Percentiles rank a stretch among this genome's conserved stretches.
Conservation (phyloP, 2,329 filamentous ascomycete genomes). For the Aureobasidium sp. region DNA sequence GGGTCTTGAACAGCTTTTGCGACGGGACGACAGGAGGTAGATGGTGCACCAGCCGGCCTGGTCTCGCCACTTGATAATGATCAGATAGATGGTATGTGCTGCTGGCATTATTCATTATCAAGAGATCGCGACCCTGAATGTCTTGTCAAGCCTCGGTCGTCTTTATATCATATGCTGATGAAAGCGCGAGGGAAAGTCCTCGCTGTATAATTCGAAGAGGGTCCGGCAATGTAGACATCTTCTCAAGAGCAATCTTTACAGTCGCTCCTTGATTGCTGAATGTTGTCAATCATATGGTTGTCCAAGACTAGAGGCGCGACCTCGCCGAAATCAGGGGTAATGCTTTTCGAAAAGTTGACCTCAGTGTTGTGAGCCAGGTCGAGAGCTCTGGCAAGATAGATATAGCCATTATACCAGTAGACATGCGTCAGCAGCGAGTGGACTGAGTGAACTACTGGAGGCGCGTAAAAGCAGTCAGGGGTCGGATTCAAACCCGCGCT, state of each 20-base stretch:
- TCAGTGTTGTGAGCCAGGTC: neutral
- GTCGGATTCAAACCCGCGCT: neutral
- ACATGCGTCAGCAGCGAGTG: neutral
- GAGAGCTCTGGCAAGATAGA: too few species aligned
- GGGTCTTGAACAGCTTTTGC: too few species aligned
- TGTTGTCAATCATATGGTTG: neutral
- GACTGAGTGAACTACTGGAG: neutral
- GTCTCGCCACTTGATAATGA: neutral
- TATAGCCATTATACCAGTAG: neutral
- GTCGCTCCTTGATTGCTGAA: too few species aligned
- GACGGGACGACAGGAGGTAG: neutral
- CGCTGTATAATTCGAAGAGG: too few species aligned
- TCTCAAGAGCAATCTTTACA: too few species aligned
- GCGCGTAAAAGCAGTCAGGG: neutral
- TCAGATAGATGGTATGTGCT: neutral
- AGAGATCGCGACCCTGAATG: too few species aligned
- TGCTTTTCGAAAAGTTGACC: neutral
- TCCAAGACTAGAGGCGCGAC: neutral
- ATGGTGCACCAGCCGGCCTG: neutral
- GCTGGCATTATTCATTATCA: neutral
- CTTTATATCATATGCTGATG: too few species aligned
- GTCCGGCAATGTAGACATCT: too few species aligned
- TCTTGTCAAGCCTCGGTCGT: too few species aligned
- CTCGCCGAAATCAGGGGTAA: neutral
- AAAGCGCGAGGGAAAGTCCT: too few species aligned